Conservation (phyloP, 192 early-diverging fungal genomes). For the Irineochytrium annulatum region DNA sequence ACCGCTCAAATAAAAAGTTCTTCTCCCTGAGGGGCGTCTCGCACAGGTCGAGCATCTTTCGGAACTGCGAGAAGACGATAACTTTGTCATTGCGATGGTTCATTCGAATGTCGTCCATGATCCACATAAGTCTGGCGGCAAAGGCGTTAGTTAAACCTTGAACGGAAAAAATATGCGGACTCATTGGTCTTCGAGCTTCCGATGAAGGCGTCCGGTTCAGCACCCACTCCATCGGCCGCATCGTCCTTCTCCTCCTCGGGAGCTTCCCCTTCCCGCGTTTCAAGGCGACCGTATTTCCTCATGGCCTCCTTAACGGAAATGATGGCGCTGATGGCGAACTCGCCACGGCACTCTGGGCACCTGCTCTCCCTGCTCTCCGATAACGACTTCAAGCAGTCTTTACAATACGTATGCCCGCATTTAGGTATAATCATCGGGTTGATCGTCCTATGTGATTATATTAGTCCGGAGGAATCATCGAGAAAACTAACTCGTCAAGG, state of each 20-base stretch:
- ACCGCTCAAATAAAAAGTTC: constrained; percentile 20
- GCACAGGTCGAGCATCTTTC: constrained; percentile 24
- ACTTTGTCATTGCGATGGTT: constrained; percentile 36
- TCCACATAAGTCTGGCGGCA: background rate
- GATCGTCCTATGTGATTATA: too few relatives aligned
- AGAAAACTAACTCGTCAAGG: background rate
- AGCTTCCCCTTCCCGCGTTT: background rate
- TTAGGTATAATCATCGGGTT: constrained; percentile 12
- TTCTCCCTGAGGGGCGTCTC: constrained; percentile 16
- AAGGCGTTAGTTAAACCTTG: background rate
- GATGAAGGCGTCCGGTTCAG: background rate
- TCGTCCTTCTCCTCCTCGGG: background rate
- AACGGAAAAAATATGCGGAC: background rate
- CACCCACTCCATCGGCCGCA: background rate
- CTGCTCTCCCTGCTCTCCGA: constrained; percentile 15
- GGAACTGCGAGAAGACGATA: constrained; percentile 30
- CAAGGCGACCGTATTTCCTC: too few relatives aligned
- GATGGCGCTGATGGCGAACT: too few relatives aligned
- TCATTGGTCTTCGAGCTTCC: background rate
- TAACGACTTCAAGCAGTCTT: constrained; percentile 24
- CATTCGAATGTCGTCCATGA: background rate
- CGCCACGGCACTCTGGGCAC: constrained; percentile 28
- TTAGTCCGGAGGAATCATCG: too few relatives aligned
- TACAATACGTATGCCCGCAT: constrained; percentile 36
- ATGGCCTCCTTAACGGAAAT: too few relatives aligned